Evolutionary conservation across 2,329 filamentous ascomycete genomes (phyloP), one percentile per base, ranked within the genome.

Genomic region (Boeremia lycopersici): DNA sequence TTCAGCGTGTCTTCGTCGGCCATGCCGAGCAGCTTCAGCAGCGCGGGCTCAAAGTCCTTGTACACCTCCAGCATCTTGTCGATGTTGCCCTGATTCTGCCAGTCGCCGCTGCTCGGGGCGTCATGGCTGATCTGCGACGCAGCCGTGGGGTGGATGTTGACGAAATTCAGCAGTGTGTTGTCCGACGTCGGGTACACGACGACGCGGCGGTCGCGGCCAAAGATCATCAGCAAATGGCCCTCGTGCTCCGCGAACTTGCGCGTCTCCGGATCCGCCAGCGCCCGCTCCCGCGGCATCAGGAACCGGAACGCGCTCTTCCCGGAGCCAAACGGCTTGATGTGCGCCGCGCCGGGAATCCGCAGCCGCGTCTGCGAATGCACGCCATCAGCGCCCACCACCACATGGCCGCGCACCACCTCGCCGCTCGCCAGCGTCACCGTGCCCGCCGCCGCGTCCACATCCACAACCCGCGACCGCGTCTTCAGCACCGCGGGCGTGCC

Each of bases 301-400:
- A 85, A 86, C 7, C 84, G 77, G 64, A 84, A 86, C 0, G 83
- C 83, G 38, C 79, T 82, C 64, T 84, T 84, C 2, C 83, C 84
- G 3, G 78, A 80, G 1, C 76, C 73, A 36, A 77, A 78, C 0
- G 78, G 72, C 30, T 74, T 72, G 15, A 77, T 60, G 4, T 71
- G 64, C 30, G 56, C 61, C 36, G 59, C 75, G 10, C 64, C 67
- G 4, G 67, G 65, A 2, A 72, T 52, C 2, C 45, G 47, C 1
- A 50, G 35, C 15, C 70, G 43, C 0, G 66, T 65, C n/a, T 71
- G 70, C 35, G 78, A 78, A 61, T 79, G 76, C 2, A 84, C 81
- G 0, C 84, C 84, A 57, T 86, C 83, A 0, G 82, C 83, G 2
- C 82, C 83, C 3, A 86, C 58, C 2, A 86, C 60, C 0, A 86